Percentiles rank a stretch among this genome's conserved stretches.
These are phyloP conservation scores for Trichoderma cornu-damae DNA, from an alignment of 2,329 filamentous ascomycete genomes.

Conservation along the genomic window DNA sequence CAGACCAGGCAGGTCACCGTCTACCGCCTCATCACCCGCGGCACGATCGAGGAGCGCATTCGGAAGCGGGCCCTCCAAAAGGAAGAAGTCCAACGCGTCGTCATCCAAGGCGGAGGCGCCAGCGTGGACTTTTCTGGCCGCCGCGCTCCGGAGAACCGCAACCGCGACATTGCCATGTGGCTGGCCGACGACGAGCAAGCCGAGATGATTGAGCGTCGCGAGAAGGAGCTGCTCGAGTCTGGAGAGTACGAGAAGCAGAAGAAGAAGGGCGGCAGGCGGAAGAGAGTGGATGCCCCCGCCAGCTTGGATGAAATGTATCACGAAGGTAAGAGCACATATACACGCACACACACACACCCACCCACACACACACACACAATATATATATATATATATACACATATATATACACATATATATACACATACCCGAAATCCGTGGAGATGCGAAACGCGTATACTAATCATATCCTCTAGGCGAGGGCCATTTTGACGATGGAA, in stretches of 20 bases:
- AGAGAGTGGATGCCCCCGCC: conserved; percentile 50
- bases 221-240: conserved; percentile 76
- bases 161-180: conserved; percentile 98
- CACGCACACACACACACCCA: too few relatives aligned
- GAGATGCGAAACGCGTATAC: neutral
- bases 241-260: conserved; percentile 62
- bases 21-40: conserved; percentile 92
- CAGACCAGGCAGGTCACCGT: conserved; percentile 95
- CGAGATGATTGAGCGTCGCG: conserved; percentile 85
- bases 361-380: too few relatives aligned
- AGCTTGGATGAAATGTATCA: conserved; percentile 98
- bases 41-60: conserved; percentile 96
- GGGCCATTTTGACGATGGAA: conserved; percentile 87
- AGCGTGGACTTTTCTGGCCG: conserved; percentile 96
- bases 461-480: conserved; percentile 60
- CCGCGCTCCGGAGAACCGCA: conserved; percentile 79
- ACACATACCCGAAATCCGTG: neutral
- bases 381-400: neutral
- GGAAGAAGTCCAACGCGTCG: conserved; percentile 95
- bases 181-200: conserved; percentile 95
- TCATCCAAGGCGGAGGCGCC: conserved; percentile 86
- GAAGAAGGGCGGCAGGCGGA: conserved; percentile 55
- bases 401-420: conserved; percentile 19
- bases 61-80: conserved; percentile 95
- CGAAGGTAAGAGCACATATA: conserved; percentile 65